phyloP scores from a whole-genome alignment of 23 red algal genomes.

The Gracilaria domingensis region DNA sequence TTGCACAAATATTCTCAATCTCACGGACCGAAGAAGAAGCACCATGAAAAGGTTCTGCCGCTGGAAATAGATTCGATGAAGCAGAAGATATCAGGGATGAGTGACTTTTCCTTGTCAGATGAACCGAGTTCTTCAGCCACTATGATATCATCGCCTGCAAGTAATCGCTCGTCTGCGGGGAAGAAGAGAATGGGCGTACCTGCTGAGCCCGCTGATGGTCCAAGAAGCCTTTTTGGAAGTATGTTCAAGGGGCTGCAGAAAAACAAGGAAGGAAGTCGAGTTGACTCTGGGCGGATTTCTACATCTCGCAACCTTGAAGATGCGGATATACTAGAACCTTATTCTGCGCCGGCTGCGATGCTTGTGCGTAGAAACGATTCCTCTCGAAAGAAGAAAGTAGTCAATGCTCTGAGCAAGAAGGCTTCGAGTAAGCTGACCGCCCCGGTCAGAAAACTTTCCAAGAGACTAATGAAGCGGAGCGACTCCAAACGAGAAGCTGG shows the following conservation, averaged over 20 bases:
- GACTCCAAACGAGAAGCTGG: not conserved
- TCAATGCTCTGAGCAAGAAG: not conserved
- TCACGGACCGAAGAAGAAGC: not conserved
- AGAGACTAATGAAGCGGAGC: slow-evolving; percentile 29
- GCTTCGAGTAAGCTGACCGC: slow-evolving; percentile 14
- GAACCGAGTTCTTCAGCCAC: not conserved
- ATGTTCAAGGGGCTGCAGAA: slow-evolving; percentile 13
- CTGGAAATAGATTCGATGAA: not conserved
- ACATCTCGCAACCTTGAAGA: not conserved
- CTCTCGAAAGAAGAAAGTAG: not conserved
- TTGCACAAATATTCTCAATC: not conserved
- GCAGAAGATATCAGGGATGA: not conserved
- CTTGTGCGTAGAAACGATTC: not conserved
- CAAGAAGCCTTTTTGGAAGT: not conserved
- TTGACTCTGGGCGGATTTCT: not conserved
- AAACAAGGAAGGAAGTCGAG: not conserved
- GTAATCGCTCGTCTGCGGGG: not conserved
- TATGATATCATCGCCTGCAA: not conserved
- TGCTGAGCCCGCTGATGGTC: not conserved
- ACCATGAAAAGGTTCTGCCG: not conserved
- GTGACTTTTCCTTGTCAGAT: not conserved
- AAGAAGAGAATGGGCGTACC: not conserved
- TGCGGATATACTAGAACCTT: not conserved
- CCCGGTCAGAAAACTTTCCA: slow-evolving; percentile 47
- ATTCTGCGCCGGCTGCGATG: not conserved